Evolutionary conservation across 805 yeast species (phyloP).

Genomic region (Starmerella etchellsii): DNA sequence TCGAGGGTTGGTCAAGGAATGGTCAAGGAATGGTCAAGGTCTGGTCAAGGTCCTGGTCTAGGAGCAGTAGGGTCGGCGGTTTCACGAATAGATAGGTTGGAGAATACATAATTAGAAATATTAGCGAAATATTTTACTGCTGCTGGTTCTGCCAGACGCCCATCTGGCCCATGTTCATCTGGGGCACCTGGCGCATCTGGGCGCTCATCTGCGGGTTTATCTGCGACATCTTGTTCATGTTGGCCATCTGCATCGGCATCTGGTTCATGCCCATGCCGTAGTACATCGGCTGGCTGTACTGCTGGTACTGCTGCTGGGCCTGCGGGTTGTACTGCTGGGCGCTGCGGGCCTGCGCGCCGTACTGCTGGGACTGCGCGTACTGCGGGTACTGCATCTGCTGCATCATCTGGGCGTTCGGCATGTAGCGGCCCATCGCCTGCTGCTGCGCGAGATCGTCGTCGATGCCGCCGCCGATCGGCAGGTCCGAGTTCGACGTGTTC

Average conservation of each 20-base stretch:
- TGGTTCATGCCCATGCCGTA: conserved; percentile 19
- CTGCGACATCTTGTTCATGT: conserved; percentile 16
- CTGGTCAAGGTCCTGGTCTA: background rate
- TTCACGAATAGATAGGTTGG: background rate
- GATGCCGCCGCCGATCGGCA: conserved; percentile 12
- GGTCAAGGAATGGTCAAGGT: conserved; percentile 2
- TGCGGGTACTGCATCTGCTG: conserved; percentile 20
- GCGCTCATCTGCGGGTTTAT: conserved; percentile 17
- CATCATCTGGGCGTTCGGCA: conserved; percentile 19
- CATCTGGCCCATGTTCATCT: conserved; percentile 19
- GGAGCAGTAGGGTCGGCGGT: background rate
- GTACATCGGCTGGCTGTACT: conserved; percentile 18
- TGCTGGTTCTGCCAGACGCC: conserved; percentile 21
- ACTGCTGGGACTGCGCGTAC: conserved; percentile 20
- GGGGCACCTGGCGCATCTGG: conserved; percentile 20
- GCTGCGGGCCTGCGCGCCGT: conserved; percentile 12
- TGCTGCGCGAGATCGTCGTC: conserved; percentile 22
- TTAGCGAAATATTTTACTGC: conserved; percentile 7
- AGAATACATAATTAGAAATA: background rate
- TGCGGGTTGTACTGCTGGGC: conserved; percentile 18
- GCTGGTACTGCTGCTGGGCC: conserved; percentile 11
- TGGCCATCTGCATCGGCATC: conserved; percentile 19
- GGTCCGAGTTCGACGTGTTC: conserved; percentile 1
- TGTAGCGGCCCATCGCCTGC: conserved; percentile 17
- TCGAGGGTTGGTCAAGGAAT: background rate